Conservation (phyloP, 2,329 filamentous ascomycete species). For the Rugonectria rugulosa region DNA sequence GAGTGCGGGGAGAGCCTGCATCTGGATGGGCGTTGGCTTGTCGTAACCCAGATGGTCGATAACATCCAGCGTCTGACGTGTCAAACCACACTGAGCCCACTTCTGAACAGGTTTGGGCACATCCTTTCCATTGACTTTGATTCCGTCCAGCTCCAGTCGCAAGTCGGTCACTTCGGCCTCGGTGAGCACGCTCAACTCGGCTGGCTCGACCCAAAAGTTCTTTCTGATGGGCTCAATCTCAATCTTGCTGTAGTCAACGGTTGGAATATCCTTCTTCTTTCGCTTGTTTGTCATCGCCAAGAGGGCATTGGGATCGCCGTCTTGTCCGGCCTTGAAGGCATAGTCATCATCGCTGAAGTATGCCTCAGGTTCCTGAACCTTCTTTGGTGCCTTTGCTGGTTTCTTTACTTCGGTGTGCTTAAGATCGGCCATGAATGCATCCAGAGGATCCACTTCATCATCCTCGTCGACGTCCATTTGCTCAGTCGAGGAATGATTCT, state of each 20-base stretch:
- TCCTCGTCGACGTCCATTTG: slow-evolving; percentile 66
- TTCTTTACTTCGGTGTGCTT: slow-evolving; percentile 61
- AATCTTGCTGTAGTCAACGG: slow-evolving; percentile 85
- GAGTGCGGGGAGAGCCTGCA: slow-evolving; percentile 91
- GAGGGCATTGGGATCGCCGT: slow-evolving; percentile 56
- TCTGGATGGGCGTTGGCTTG: slow-evolving; percentile 90
- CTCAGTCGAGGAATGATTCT: slow-evolving; percentile 42
- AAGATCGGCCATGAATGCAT: slow-evolving; percentile 92
- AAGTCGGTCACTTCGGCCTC: slow-evolving; percentile 84
- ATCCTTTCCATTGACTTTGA: slow-evolving; percentile 89
- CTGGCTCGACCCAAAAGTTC: slow-evolving; percentile 92
- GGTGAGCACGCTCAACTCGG: slow-evolving; percentile 82
- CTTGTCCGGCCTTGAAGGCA: slow-evolving; percentile 58
- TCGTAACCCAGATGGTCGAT: slow-evolving; percentile 84
- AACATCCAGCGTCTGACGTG: slow-evolving; percentile 85
- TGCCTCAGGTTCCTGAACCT: slow-evolving; percentile 76
- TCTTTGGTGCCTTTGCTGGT: slow-evolving; percentile 51
- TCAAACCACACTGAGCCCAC: slow-evolving; percentile 94
- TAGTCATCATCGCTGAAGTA: slow-evolving; percentile 90
- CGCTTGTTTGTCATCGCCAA: slow-evolving; percentile 67
- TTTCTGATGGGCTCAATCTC: slow-evolving; percentile 88
- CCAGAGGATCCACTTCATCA: slow-evolving; percentile 85
- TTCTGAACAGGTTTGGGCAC: slow-evolving; percentile 94
- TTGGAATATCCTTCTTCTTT: slow-evolving; percentile 96
- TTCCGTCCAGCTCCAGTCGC: slow-evolving; percentile 88